phyloP scores from a whole-genome alignment of 306 rosid species.

The Begonia peltatifolia region DNA sequence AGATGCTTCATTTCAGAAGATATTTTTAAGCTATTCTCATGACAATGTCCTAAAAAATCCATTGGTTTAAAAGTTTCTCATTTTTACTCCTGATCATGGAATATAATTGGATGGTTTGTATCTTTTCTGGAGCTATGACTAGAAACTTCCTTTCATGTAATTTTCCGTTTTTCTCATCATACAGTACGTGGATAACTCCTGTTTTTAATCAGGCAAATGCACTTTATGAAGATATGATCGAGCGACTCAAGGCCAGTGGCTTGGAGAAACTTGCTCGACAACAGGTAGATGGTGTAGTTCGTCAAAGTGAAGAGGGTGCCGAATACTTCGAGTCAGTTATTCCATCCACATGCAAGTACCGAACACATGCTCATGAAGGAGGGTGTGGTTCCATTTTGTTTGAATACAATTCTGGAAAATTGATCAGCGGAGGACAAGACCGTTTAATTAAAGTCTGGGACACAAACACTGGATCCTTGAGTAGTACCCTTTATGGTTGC shows the following conservation, averaged over 20 bases:
- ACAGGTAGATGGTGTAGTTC: conserved; percentile 98
- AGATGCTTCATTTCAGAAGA: too few relatives aligned
- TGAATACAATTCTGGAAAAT: conserved; percentile 54
- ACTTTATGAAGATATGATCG: conserved; percentile 74
- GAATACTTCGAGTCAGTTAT: conserved; percentile 62
- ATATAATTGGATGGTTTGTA: too few relatives aligned
- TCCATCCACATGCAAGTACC: conserved; percentile 62
- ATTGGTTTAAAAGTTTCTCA: too few relatives aligned
- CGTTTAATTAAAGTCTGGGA: conserved; percentile 85
- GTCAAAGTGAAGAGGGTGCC: conserved; percentile 91
- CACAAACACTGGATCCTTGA: conserved; percentile 52
- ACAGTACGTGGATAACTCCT: background rate
- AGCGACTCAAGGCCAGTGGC: conserved; percentile 64
- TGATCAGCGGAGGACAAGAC: conserved; percentile 94
- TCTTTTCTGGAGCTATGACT: too few relatives aligned
- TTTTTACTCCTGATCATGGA: too few relatives aligned
- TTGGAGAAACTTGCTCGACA: conserved; percentile 81
- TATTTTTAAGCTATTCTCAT: too few relatives aligned
- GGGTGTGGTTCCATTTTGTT: conserved; percentile 84
- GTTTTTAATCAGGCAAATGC: conserved; percentile 59
- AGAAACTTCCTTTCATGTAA: too few relatives aligned
- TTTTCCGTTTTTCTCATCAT: too few relatives aligned
- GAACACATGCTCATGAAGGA: conserved; percentile 78
- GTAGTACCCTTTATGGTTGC: conserved; percentile 59
- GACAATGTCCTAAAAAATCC: too few relatives aligned